Percentiles rank a stretch among this genome's conserved stretches.
Evolutionary conservation across 2,329 filamentous ascomycete genomes (phyloP).

Genomic region (Rutstroemia sydowiana): DNA sequence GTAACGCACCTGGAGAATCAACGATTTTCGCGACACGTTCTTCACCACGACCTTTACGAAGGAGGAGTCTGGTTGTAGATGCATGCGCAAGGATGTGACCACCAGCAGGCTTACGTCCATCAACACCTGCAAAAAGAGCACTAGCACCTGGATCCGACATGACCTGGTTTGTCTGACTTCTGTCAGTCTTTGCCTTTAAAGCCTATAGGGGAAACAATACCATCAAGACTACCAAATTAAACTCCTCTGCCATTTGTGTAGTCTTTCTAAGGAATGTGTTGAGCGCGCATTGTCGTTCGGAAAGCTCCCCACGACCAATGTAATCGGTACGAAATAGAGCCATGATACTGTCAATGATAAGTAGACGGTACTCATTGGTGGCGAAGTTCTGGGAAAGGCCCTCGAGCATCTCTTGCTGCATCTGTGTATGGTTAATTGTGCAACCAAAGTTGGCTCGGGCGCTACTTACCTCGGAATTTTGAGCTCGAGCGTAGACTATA

Average conservation of each 20-base stretch:
- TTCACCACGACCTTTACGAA: constrained; percentile 62
- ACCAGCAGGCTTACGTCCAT: constrained; percentile 60
- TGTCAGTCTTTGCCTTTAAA: not conserved
- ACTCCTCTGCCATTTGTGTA: constrained; percentile 61
- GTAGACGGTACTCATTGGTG: constrained; percentile 55
- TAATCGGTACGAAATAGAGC: constrained; percentile 62
- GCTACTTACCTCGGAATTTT: constrained; percentile 51
- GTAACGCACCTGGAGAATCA: constrained; percentile 51
- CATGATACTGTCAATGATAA: constrained; percentile 66
- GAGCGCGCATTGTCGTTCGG: constrained; percentile 61
- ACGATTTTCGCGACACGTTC: constrained; percentile 64
- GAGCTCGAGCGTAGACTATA: constrained; percentile 56
- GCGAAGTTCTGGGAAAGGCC: constrained; percentile 53
- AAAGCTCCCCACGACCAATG: constrained; percentile 58
- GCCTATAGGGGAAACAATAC: constrained; percentile 28
- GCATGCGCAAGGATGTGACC: constrained; percentile 64
- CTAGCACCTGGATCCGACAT: constrained; percentile 64
- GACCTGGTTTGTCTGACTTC: constrained; percentile 57
- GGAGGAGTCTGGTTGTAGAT: constrained; percentile 56
- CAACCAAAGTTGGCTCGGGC: not conserved
- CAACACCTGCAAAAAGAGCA: constrained; percentile 58
- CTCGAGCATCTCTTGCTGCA: constrained; percentile 54
- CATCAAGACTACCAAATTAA: constrained; percentile 59
- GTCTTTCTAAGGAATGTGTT: constrained; percentile 57
- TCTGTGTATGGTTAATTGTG: constrained; percentile 33